Conservation (phyloP, 208 protist genomes). For the Acanthamoeba royreba region DNA sequence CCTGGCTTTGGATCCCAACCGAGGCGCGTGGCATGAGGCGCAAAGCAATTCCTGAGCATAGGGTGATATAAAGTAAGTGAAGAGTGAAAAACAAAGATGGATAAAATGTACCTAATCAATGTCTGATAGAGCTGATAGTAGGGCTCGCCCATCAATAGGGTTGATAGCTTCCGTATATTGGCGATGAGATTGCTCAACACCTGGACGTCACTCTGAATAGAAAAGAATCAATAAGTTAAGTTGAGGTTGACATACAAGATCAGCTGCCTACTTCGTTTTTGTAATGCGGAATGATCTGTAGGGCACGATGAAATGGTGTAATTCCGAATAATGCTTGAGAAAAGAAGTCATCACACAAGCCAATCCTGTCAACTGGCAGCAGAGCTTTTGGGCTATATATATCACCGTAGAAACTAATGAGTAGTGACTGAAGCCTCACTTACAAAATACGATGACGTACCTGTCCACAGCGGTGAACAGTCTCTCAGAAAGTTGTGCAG, state of each 20-base stretch:
- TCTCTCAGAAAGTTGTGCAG: not conserved
- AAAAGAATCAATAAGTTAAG: not conserved
- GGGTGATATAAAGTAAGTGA: not conserved
- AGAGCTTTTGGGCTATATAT: not conserved
- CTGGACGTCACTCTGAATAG: not conserved
- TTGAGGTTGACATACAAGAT: not conserved
- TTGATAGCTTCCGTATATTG: not conserved
- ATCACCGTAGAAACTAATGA: not conserved
- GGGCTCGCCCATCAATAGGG: not conserved
- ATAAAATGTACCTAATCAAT: not conserved
- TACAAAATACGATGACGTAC: not conserved
- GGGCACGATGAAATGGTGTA: not conserved
- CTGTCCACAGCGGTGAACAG: not conserved
- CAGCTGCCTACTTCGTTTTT: not conserved
- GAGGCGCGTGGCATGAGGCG: not conserved
- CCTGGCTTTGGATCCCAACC: not conserved
- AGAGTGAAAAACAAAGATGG: not conserved
- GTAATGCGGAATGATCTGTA: not conserved
- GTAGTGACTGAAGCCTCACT: not conserved
- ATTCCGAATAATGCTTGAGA: not conserved
- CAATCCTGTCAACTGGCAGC: not conserved
- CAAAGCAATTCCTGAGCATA: not conserved
- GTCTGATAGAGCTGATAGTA: not conserved
- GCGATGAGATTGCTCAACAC: not conserved
- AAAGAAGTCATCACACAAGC: not conserved